phyloP scores from a whole-genome alignment of 768 basidiomycete genomes.

The Boletus rubropictus region DNA sequence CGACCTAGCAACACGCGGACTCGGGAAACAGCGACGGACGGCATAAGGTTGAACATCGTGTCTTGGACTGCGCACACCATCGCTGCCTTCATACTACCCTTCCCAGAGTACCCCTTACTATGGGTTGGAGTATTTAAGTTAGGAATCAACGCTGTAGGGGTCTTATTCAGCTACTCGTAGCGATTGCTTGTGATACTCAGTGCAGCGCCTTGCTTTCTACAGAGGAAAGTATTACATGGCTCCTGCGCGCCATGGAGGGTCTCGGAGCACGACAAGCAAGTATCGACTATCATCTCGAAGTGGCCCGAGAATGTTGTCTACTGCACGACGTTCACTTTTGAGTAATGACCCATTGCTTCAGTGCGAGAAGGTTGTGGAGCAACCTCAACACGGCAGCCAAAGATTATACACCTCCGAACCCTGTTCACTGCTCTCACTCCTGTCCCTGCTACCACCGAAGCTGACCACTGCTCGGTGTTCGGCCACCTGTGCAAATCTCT shows the following conservation, averaged over 20 bases:
- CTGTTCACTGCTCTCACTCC: conserved; percentile 16
- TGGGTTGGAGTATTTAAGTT: too few species aligned
- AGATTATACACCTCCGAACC: conserved; percentile 13
- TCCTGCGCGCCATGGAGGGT: conserved; percentile 2
- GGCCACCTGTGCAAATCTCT: conserved; percentile 14
- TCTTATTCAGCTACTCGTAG: too few species aligned
- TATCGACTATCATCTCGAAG: conserved; percentile 19
- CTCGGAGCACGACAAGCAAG: conserved; percentile 12
- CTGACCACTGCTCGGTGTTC: conserved; percentile 5
- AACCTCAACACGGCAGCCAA: conserved; percentile 11
- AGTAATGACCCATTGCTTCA: not conserved
- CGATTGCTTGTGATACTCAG: too few species aligned
- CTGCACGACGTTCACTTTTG: not conserved
- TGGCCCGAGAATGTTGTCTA: conserved; percentile 9
- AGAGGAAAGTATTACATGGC: too few species aligned
- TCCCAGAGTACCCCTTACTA: too few species aligned
- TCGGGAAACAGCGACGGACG: too few species aligned
- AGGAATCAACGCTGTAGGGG: too few species aligned
- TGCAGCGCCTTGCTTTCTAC: too few species aligned
- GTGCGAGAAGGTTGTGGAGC: conserved; percentile 1
- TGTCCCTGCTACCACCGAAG: conserved; percentile 20
- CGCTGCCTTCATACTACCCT: too few species aligned
- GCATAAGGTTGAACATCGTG: too few species aligned
- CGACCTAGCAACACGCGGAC: too few species aligned
- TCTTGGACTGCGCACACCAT: too few species aligned